Percentiles rank a stretch among this genome's conserved stretches.
Evolutionary conservation across 2,329 filamentous ascomycete genomes (phyloP).

Genomic region (Magnaporthales sp.): DNA sequence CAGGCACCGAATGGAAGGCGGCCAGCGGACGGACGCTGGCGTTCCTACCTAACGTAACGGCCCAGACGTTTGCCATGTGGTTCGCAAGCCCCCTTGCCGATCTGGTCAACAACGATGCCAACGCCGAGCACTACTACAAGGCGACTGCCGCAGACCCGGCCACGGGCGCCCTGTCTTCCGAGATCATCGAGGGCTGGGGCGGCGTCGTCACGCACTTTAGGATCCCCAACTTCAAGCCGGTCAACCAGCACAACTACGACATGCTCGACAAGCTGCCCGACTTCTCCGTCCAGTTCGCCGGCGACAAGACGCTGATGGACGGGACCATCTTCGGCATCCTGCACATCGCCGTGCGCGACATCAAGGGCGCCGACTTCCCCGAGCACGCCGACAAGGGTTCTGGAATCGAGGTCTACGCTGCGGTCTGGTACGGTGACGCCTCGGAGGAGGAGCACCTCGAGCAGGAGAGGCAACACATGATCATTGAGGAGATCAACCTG

Average conservation of each 20-base stretch:
- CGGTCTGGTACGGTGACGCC: constrained; percentile 14
- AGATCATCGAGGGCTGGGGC: constrained; percentile 11
- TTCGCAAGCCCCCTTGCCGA: constrained; percentile 14
- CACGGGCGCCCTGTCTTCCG: constrained; percentile 10
- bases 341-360: constrained; percentile 14
- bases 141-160: constrained; percentile 10
- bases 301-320: constrained; percentile 14
- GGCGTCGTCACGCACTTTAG: constrained; percentile 24
- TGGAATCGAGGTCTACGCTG: constrained; percentile 13
- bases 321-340: constrained; percentile 15
- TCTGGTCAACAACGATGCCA: constrained; percentile 17
- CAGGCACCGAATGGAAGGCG: constrained; percentile 11
- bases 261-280: constrained; percentile 14
- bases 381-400: constrained; percentile 3
- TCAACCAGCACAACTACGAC: constrained; percentile 17
- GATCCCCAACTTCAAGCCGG: constrained; percentile 20
- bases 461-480: constrained; percentile 15
- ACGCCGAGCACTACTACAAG: constrained; percentile 21
- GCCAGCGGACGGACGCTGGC: constrained; percentile 15
- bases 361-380: constrained; percentile 7
- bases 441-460: constrained; percentile 15
- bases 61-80: constrained; percentile 15
- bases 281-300: constrained; percentile 17
- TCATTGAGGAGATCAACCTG: constrained; percentile 15
- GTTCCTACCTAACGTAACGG: constrained; percentile 18